phyloP scores from a whole-genome alignment of 2,329 filamentous ascomycete species.

The Phaeoacremonium minimum region DNA sequence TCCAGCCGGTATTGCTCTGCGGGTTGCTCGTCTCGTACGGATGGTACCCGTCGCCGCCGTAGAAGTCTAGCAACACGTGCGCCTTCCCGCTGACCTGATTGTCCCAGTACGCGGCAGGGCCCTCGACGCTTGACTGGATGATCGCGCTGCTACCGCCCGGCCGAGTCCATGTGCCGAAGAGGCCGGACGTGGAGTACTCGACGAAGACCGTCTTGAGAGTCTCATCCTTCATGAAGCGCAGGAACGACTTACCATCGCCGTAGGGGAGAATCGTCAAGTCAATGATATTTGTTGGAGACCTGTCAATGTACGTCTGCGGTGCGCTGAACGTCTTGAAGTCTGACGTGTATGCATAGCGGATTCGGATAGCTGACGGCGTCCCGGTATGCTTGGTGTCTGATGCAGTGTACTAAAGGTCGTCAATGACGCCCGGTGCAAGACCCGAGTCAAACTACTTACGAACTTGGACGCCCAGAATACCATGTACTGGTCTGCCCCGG shows the following conservation, averaged over 20 bases:
- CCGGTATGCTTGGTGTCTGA: constrained; percentile 45
- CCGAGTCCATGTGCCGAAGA: constrained; percentile 48
- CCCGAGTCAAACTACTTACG: constrained; percentile 17
- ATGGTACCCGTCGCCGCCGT: constrained; percentile 40
- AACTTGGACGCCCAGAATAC: constrained; percentile 45
- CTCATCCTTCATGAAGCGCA: constrained; percentile 54
- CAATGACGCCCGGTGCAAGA: neutral
- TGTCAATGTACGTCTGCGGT: constrained; percentile 46
- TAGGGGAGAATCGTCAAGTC: constrained; percentile 52
- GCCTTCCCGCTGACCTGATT: constrained; percentile 31
- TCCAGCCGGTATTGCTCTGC: constrained; percentile 37
- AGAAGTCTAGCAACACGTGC: constrained; percentile 46
- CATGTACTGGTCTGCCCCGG: constrained; percentile 30
- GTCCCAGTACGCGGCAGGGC: constrained; percentile 38
- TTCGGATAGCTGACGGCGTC: constrained; percentile 33
- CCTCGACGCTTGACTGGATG: constrained; percentile 37
- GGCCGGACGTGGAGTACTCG: constrained; percentile 39
- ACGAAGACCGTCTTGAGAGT: constrained; percentile 45
- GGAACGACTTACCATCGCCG: constrained; percentile 29
- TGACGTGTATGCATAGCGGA: constrained; percentile 50
- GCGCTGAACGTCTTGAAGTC: constrained; percentile 49
- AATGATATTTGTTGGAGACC: constrained; percentile 42
- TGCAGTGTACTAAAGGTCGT: constrained; percentile 32
- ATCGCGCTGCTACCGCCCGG: constrained; percentile 35
- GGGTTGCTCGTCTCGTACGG: constrained; percentile 42